Evolutionary conservation across 495 filamentous ascomycete species (phyloP).

Genomic region (Lophium mytilinum): DNA sequence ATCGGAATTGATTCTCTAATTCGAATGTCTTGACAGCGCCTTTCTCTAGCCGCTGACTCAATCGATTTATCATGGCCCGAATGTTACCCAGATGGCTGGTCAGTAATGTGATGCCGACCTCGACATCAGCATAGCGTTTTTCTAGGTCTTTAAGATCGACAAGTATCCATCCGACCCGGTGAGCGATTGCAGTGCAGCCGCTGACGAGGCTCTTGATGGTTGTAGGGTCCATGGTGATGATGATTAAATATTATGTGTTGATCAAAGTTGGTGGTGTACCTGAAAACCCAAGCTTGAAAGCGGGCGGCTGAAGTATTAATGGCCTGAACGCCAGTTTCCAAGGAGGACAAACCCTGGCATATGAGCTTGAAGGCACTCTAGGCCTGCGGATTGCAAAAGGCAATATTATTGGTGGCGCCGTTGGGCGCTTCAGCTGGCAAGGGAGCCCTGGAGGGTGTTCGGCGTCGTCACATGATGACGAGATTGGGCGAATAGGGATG

Average conservation of each 20-base stretch:
- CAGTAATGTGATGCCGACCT: conserved; percentile 26
- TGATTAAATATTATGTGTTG: neutral
- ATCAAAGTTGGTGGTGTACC: neutral
- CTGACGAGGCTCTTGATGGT: neutral
- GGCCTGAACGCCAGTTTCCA: neutral
- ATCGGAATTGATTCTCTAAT: too few relatives aligned
- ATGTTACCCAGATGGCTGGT: too few relatives aligned
- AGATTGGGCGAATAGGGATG: neutral
- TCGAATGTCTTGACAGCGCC: too few relatives aligned
- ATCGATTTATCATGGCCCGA: too few relatives aligned
- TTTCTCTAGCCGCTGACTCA: too few relatives aligned
- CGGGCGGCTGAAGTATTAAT: neutral
- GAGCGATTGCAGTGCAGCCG: neutral
- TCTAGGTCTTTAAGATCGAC: neutral
- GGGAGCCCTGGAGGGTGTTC: too few relatives aligned
- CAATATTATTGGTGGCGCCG: neutral
- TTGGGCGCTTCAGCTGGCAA: too few relatives aligned
- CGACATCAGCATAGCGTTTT: neutral
- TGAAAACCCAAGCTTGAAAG: neutral
- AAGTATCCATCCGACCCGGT: neutral
- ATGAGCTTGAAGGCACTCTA: neutral
- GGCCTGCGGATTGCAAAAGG: neutral
- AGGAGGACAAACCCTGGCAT: neutral
- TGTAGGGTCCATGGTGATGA: neutral
- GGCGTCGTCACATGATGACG: too few relatives aligned